Evolutionary conservation across 1,284 basidiomycete genomes (phyloP).

Genomic region (Cryptococcus sp.): DNA sequence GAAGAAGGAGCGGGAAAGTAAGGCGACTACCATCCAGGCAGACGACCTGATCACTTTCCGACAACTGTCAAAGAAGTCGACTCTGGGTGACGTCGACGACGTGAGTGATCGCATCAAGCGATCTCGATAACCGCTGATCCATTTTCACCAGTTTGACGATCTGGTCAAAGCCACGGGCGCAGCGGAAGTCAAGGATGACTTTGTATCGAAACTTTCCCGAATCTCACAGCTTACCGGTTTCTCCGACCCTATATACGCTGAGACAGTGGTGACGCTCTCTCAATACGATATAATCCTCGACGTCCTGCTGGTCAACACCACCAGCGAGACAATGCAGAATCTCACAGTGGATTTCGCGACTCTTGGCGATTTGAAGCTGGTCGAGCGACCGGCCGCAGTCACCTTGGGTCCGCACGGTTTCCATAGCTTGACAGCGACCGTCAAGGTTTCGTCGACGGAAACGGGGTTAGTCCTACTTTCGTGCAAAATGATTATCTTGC

Average conservation of each 20-base stretch:
- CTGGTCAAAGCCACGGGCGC: constrained; percentile 87
- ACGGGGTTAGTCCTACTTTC: constrained; percentile 61
- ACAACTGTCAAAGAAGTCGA: constrained; percentile 89
- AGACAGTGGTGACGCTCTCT: constrained; percentile 97
- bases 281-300: constrained; percentile 97
- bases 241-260: constrained; percentile 97
- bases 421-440: constrained; percentile 98
- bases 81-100: constrained; percentile 73
- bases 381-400: constrained; percentile 89
- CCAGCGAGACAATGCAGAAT: constrained; percentile 90
- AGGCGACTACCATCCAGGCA: constrained; percentile 77
- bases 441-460: constrained; percentile 96
- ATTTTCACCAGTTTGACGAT: constrained; percentile 59
- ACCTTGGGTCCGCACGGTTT: constrained; percentile 95
- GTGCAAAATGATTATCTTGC: background rate
- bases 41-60: constrained; percentile 92
- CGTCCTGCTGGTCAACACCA: constrained; percentile 96
- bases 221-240: constrained; percentile 98
- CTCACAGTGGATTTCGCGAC: constrained; percentile 97
- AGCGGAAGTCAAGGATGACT: constrained; percentile 83
- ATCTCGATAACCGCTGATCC: constrained; percentile 1
- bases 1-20: constrained; percentile 79
- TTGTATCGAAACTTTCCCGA: constrained; percentile 91
- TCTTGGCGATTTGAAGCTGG: constrained; percentile 93
- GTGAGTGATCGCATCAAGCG: constrained; percentile 57